Base-by-base conservation (phyloP, 306 rosid genomes). In the Sicyos baderoa region DNA sequence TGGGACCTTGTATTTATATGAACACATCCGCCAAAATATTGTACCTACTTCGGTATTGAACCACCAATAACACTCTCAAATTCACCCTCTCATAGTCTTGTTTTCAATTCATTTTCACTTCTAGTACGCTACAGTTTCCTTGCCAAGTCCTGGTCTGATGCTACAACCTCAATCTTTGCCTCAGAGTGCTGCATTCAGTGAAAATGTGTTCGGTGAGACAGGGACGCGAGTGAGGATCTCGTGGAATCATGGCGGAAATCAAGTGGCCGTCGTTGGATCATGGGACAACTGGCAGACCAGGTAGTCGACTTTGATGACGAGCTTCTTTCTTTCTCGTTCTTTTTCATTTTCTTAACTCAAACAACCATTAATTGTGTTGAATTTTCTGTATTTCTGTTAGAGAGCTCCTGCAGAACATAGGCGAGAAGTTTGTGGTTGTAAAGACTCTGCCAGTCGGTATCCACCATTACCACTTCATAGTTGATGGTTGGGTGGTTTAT, bases 221-320 rank as follows among this genome's bases (percentile, higher is more conserved):
- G 63, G 81, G 77, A 82, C 77, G 42, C 75, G 54, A 48, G 89
- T 77, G 16, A 79, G 59, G 76, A 82, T 94, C 78, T 73, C 86
- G 68, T 94, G 99, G 99, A 85, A 71, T 58, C 87, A 84, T 76
- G 80, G 79, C 70, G 97, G 87, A 55, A 76, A 60, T 6, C 80
- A 68, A 78, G 92, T 90, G 55, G 79, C 84, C 68, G 35, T 94
- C 47, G 77, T 71, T 23, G 99, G 99, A 66, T 88, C 99, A 54
- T 94, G 99, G 99, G 87, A 88, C 84, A 80, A 84, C 75, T 90
- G 99, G 94, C 55, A 76, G 49, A 76, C 79, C 58, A 72, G 70
- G 93, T 87, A 84, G 70, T 53, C 10, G 2, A 27, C 74, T 61
- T 47, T 42, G 57, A 56, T 35, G 29, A 66, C 35, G 21, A 23